Evolutionary conservation across 345 rosid species (phyloP), one percentile per base, ranked within the genome.

Genomic region (Eucalyptus polybractea): DNA sequence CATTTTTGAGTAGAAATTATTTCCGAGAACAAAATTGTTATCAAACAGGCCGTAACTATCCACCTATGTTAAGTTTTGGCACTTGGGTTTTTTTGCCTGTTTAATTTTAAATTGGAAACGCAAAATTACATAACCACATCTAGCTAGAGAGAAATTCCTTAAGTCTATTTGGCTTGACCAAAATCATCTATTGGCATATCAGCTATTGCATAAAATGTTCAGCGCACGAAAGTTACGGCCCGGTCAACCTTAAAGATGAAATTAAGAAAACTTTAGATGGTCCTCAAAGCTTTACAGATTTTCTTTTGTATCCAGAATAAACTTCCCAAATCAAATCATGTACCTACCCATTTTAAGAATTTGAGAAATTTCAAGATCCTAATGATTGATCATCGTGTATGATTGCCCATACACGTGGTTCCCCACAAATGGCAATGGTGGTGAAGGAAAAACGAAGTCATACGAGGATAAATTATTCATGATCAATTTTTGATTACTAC

Each of bases 11-110:
- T 53, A 19, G 5, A 53, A 53, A 53, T 53, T 3, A 53, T 53
- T 19, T 8, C 0, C 2, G 1, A 7, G 5, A 53, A 19, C 24
- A 53, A 1, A 53, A 53, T 53, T 1, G 24, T 53, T 53, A 53
- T 1, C 24, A 53, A 53, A 53, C 2, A 19, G 2, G 1, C 56
- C 56, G 19, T 19, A 53, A 19, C 10, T 53, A 53, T 53, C 10
- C 10, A 53, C 56, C 56, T 19, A 53, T 53, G 7, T 10, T 53
- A 19, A 53, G 24, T 53, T 53, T 53, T 1, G 2, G 4, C 56
- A 19, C 24, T 53, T 53, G 56, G 24, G 4, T 8, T 19, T 19
- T 53, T 53, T 53, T 53, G 58, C 24, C 4, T 0, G 1, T 53
- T 53, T 53, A 53, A 53, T 53, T 31, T 31, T 67, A 67, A 9